Base-by-base conservation (phyloP, 257 asterid species). In the Rauvolfia tetraphylla region DNA sequence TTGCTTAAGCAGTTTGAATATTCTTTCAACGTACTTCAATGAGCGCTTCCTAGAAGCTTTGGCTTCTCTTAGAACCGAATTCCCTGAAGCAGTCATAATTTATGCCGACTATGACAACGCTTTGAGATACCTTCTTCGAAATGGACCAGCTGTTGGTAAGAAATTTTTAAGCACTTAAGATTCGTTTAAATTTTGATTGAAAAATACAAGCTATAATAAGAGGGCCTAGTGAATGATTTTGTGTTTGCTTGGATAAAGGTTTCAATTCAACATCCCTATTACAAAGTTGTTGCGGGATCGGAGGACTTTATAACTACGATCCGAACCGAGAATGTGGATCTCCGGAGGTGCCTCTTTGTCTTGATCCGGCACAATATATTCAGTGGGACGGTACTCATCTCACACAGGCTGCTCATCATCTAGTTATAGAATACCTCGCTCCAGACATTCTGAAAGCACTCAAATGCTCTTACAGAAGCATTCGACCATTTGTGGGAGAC, bases 341-440 rank as follows among this genome's bases (percentile, higher is more conserved):
- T 15, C 27, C 57, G 1, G 79, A 78, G 1, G 84, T 56, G 6
- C 68, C 73, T 0, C 72, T 59, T 11, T 77, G 81, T 14, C 49
- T 53, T 0, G 46, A 81, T 20, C 81, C 84, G 4, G 22, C 33
- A 2, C 20, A 39, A 6, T 81, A 77, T 12, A 42, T 81, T 8
- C 72, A 81, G 15, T 81, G 81, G 84, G 81, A 81, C 22, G 84
- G 81, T 0, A 39, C n/a, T 7, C 84, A 81, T 73, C 71, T 56
- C 13, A 77, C 84, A 0, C 76, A 81, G 7, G 69, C 25, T 39
- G 79, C 84, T 65, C 22, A 81, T 17, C 72, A 33, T 2, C 73
- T 25, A n/a, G 44, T 80, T 14, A 13, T 78, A 22, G 46, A 62
- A 3, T 20, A 22, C 12, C 78, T 81, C 25, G 22, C 65, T 34